These are phyloP conservation scores for Calonectria pseudoreteaudii DNA, from an alignment of 2,329 filamentous ascomycete genomes.

Conservation along the genomic window DNA sequence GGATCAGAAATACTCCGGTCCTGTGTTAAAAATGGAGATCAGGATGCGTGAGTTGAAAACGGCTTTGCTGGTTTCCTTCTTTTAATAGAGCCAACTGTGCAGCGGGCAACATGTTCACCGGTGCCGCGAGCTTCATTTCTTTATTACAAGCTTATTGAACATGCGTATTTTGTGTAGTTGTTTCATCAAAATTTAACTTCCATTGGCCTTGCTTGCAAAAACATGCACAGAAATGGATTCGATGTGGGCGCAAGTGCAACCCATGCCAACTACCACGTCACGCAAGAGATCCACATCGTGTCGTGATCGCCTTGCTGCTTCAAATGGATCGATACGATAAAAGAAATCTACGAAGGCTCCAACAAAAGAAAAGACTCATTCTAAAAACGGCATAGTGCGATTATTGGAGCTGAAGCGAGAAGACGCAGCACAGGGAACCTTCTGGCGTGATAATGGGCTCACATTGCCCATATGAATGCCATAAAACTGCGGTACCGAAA, in stretches of 20 bases:
- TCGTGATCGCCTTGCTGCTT: background rate
- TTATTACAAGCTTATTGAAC: no score
- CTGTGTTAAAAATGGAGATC: no score
- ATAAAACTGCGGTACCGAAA: background rate
- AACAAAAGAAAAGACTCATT: background rate
- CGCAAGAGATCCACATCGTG: constrained; percentile 21
- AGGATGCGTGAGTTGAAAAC: no score
- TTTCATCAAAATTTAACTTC: no score
- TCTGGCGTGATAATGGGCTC: constrained; percentile 10
- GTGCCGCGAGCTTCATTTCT: no score
- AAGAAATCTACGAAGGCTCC: background rate
- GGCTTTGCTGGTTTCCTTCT: no score
- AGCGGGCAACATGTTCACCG: no score
- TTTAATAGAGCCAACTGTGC: no score
- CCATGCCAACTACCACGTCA: background rate
- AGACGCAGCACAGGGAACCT: background rate
- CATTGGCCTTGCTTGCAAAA: no score
- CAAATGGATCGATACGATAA: background rate
- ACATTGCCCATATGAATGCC: background rate
- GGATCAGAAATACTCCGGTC: no score
- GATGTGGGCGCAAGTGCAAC: background rate
- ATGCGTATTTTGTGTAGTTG: no score
- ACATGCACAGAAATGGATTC: no score
- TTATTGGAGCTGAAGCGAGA: background rate
- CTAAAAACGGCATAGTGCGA: background rate